Percentiles rank a stretch among this genome's conserved stretches.
These are phyloP conservation scores for Pseudozyma hubeiensis DNA, from an alignment of 1,284 basidiomycete genomes.

Conservation along the genomic window DNA sequence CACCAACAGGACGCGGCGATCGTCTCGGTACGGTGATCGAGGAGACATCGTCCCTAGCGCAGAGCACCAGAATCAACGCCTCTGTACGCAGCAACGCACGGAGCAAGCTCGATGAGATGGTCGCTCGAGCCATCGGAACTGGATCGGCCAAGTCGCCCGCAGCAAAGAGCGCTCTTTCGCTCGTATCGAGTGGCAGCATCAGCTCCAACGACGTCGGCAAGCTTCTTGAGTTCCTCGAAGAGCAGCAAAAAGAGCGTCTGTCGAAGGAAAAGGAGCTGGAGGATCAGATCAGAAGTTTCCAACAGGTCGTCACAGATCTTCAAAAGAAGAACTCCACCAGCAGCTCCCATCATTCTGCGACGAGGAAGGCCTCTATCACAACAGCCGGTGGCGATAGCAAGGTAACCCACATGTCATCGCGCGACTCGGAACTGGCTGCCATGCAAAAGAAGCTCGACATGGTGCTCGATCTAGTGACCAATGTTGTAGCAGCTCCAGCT, in stretches of 20 bases:
- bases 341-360: slow-evolving; percentile 18
- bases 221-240: slow-evolving; percentile 55
- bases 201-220: slow-evolving; percentile 52
- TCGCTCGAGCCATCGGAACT: slow-evolving; percentile 14
- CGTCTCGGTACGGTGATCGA: slow-evolving; percentile 56
- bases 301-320: slow-evolving; percentile 46
- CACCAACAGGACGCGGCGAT: slow-evolving; percentile 15
- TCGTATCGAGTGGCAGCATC: slow-evolving; percentile 47
- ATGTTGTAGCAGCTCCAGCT: slow-evolving; percentile 34
- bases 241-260: slow-evolving; percentile 42
- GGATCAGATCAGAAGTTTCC: slow-evolving; percentile 51
- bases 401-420: slow-evolving; percentile 12
- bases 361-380: slow-evolving; percentile 17
- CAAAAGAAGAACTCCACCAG: slow-evolving; percentile 41
- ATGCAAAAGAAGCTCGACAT: slow-evolving; percentile 60
- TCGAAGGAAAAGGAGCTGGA: slow-evolving; percentile 50
- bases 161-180: slow-evolving; percentile 29
- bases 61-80: slow-evolving; percentile 39
- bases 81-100: slow-evolving; percentile 37
- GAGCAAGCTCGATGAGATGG: slow-evolving; percentile 30
- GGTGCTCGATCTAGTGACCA: slow-evolving; percentile 55
- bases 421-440: slow-evolving; percentile 47
- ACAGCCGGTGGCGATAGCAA: slow-evolving; percentile 29
- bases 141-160: slow-evolving; percentile 20
- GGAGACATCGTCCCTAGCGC: slow-evolving; percentile 56